Percentiles rank a stretch among this genome's conserved stretches.
Evolutionary conservation across 2,329 filamentous ascomycete genomes (phyloP).

Genomic region (Hypoxylon sp.): DNA sequence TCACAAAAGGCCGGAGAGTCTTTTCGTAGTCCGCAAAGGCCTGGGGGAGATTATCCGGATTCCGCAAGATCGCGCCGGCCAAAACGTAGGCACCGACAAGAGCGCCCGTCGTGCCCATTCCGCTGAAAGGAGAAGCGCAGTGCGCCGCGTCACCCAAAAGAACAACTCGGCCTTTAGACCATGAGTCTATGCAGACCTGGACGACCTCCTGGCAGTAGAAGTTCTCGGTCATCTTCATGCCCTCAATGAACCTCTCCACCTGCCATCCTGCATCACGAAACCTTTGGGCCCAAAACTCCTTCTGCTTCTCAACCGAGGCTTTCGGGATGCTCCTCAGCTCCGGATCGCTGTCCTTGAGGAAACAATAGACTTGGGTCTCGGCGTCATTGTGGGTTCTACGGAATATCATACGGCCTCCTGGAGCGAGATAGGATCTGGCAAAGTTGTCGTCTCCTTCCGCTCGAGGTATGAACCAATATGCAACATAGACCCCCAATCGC

Average conservation of each 20-base stretch:
- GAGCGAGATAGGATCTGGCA: conserved; percentile 19
- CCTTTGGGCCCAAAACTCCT: conserved; percentile 55
- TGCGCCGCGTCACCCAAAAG: conserved; percentile 65
- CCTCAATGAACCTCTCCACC: conserved; percentile 50
- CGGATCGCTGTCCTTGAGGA: conserved; percentile 49
- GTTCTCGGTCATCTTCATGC: conserved; percentile 54
- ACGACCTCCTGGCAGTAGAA: conserved; percentile 61
- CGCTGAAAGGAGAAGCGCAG: conserved; percentile 61
- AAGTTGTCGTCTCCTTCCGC: conserved; percentile 29
- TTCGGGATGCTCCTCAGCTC: conserved; percentile 33
- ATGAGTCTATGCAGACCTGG: conserved; percentile 58
- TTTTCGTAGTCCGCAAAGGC: conserved; percentile 43
- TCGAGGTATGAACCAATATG: conserved; percentile 49
- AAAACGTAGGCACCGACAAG: conserved; percentile 66
- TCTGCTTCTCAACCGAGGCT: conserved; percentile 52
- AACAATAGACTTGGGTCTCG: conserved; percentile 55
- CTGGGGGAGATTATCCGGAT: conserved; percentile 25
- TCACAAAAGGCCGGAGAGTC: conserved; percentile 45
- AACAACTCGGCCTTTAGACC: conserved; percentile 58
- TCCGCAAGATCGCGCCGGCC: conserved; percentile 61
- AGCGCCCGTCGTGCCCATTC: conserved; percentile 62
- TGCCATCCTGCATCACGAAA: conserved; percentile 60
- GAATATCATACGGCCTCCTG: conserved; percentile 36
- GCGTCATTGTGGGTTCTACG: conserved; percentile 47
- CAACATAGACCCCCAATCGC: conserved; percentile 47